These are phyloP conservation scores for Solanum hybrid DNA, from an alignment of 305 asterid genomes.

Conservation along the genomic window DNA sequence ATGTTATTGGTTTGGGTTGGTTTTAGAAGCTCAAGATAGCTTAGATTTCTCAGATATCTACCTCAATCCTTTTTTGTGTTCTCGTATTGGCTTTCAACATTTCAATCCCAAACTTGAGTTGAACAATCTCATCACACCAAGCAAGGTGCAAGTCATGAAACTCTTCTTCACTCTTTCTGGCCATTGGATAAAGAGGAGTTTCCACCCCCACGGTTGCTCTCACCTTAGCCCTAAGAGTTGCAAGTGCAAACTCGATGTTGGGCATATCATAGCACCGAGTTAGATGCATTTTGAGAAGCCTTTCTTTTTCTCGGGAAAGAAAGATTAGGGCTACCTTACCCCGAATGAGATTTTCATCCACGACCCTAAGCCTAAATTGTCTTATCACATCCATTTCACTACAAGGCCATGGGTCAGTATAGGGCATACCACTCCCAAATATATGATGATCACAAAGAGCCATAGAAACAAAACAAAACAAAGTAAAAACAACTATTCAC, in stretches of 20 bases:
- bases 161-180: neutral
- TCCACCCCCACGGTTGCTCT: neutral
- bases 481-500: neutral
- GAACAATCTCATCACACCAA: neutral
- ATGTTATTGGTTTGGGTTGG: neutral
- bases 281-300: neutral
- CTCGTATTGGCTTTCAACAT: neutral
- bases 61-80: neutral
- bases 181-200: neutral
- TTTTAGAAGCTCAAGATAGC: neutral
- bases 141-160: neutral
- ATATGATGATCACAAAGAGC: neutral
- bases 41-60: neutral
- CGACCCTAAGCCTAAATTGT: neutral
- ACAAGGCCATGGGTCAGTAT: neutral
- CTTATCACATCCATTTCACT: too few species aligned
- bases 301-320: too few species aligned
- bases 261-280: neutral
- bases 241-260: neutral
- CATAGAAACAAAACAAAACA: neutral
- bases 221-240: neutral
- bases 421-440: neutral
- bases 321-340: neutral
- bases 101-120: neutral
- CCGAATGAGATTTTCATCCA: neutral